Evolutionary conservation across 2,329 filamentous ascomycete species (phyloP).

Genomic region (Aspergillus quadricinctus): DNA sequence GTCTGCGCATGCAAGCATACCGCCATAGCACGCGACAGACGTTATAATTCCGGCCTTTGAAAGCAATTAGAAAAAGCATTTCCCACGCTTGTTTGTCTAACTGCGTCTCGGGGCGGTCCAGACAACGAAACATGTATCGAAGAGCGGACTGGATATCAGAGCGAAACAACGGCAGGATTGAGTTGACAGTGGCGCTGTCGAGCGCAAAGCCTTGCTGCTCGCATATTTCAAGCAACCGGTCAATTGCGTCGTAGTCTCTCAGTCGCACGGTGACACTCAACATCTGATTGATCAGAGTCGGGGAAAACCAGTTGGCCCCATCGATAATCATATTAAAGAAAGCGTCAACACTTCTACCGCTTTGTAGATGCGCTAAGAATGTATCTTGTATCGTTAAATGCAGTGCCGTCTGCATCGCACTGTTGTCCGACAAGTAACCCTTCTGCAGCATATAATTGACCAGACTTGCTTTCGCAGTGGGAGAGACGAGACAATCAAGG

Average conservation of each 20-base stretch:
- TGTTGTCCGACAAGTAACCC: slow-evolving; percentile 25
- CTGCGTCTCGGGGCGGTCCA: slow-evolving; percentile 14
- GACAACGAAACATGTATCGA: slow-evolving; percentile 18
- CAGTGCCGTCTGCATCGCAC: slow-evolving; percentile 22
- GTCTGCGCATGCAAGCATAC: slow-evolving; percentile 41
- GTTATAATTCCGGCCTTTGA: slow-evolving; percentile 36
- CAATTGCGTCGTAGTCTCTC: slow-evolving; percentile 22
- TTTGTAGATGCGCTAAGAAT: slow-evolving; percentile 30
- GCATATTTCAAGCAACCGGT: slow-evolving; percentile 30
- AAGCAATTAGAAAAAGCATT: slow-evolving; percentile 41
- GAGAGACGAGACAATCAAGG: slow-evolving; percentile 26
- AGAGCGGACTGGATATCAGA: slow-evolving; percentile 21
- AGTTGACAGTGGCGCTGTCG: slow-evolving; percentile 24
- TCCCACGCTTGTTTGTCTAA: slow-evolving; percentile 27
- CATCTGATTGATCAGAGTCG: slow-evolving; percentile 34
- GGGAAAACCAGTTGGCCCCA: slow-evolving; percentile 35
- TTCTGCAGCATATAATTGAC: slow-evolving; percentile 28
- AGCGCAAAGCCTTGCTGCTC: slow-evolving; percentile 23
- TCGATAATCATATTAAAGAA: slow-evolving; percentile 38
- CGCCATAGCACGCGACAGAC: slow-evolving; percentile 45
- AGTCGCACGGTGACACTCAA: slow-evolving; percentile 27
- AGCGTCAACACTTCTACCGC: slow-evolving; percentile 26
- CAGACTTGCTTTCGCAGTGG: slow-evolving; percentile 25
- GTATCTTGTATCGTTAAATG: slow-evolving; percentile 29
- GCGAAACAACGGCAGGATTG: slow-evolving; percentile 25